phyloP scores from a whole-genome alignment of 2,329 filamentous ascomycete species.

The Penicillium sp. region DNA sequence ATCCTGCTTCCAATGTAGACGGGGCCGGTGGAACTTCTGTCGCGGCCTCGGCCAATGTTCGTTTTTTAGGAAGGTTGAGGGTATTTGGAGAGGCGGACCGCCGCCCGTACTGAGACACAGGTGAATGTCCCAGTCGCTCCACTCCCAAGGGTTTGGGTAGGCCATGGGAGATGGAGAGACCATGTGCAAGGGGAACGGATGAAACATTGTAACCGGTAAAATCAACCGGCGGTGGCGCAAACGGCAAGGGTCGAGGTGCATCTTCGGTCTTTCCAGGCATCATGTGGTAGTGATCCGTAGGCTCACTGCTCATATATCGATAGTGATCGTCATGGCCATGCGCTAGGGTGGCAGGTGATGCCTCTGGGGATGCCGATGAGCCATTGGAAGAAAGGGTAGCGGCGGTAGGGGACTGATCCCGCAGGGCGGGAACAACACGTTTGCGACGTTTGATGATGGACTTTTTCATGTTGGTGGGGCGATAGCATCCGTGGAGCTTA shows the following conservation, averaged over 20 bases:
- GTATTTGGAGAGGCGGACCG: constrained; percentile 36
- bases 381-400: constrained; percentile 43
- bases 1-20: constrained; percentile 35
- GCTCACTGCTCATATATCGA: constrained; percentile 36
- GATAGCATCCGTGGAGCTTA: constrained; percentile 90
- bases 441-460: constrained; percentile 94
- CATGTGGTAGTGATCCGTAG: constrained; percentile 46
- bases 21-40: constrained; percentile 30
- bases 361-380: constrained; percentile 46
- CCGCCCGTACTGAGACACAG: constrained; percentile 32
- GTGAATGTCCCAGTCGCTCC: constrained; percentile 31
- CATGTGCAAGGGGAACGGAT: constrained; percentile 30
- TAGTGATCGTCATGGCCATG: constrained; percentile 34
- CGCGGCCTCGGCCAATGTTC: constrained; percentile 36
- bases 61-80: constrained; percentile 37
- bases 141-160: constrained; percentile 33
- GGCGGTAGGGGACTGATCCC: constrained; percentile 47
- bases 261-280: constrained; percentile 40
- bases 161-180: constrained; percentile 28
- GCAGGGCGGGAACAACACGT: constrained; percentile 79
- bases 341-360: constrained; percentile 36
- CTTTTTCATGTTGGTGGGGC: constrained; percentile 98
- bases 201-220: constrained; percentile 49
- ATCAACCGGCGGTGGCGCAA: constrained; percentile 50
- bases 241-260: constrained; percentile 35